phyloP scores from a whole-genome alignment of 306 rosid species.

The Bauhinia variegata region DNA sequence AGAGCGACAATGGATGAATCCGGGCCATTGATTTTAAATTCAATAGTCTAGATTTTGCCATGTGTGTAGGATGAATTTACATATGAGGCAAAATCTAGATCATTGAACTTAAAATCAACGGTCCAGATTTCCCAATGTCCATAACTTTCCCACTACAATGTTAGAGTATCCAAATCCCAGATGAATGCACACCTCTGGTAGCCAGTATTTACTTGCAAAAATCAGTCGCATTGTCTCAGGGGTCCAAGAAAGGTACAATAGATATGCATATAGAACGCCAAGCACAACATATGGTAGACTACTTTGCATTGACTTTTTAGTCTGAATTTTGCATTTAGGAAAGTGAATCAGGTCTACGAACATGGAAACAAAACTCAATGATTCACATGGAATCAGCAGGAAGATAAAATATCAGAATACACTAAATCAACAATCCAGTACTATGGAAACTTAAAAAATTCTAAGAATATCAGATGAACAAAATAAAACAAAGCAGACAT shows the following conservation, averaged over 20 bases:
- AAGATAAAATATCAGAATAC: conserved; percentile 14
- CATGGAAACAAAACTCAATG: not conserved
- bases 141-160: too few species aligned
- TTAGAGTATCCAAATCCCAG: too few species aligned
- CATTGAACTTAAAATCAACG: too few species aligned
- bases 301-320: conserved; percentile 69
- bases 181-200: conserved; percentile 71
- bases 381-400: not conserved
- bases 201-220: conserved; percentile 77
- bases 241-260: conserved; percentile 84
- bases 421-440: not conserved
- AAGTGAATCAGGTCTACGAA: conserved; percentile 31
- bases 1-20: too few species aligned
- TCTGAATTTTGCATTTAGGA: conserved; percentile 54
- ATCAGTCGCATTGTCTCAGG: conserved; percentile 68
- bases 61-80: too few species aligned
- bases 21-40: too few species aligned
- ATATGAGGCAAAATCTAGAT: too few species aligned
- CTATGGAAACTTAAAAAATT: not conserved
- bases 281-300: conserved; percentile 65
- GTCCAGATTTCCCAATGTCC: too few species aligned
- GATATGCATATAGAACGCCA: conserved; percentile 77
- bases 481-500: not conserved
- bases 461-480: not conserved
- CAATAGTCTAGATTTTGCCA: too few species aligned